Percentiles rank a stretch among this genome's conserved stretches.
Evolutionary conservation across 306 rosid genomes (phyloP).

Genomic region (Echinosophora koreensis): DNA sequence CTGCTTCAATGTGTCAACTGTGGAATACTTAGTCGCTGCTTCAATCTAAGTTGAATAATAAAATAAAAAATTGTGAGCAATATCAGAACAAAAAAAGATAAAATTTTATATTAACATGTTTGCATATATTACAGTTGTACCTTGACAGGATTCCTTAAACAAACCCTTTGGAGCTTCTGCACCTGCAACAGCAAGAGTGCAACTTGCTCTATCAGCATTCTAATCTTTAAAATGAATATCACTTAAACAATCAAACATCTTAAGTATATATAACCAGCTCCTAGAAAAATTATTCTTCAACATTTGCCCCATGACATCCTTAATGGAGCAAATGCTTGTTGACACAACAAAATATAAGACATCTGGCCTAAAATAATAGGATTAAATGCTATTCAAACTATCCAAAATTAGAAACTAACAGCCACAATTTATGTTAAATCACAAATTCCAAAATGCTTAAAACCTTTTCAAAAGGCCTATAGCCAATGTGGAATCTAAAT

Average conservation of each 20-base stretch:
- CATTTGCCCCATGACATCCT: constrained; percentile 20
- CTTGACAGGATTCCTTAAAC: constrained; percentile 93
- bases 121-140: constrained; percentile 48
- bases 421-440: constrained; percentile 7
- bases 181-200: constrained; percentile 64
- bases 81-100: constrained; percentile 1
- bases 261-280: constrained; percentile 17
- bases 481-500: not conserved
- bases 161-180: constrained; percentile 88
- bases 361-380: constrained; percentile 24
- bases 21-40: constrained; percentile 87
- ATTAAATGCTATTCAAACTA: constrained; percentile 2
- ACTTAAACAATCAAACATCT: constrained; percentile 19
- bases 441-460: not conserved
- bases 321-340: constrained; percentile 8
- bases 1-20: constrained; percentile 91
- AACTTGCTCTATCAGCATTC: constrained; percentile 43
- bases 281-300: not conserved
- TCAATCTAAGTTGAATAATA: constrained; percentile 70
- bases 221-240: constrained; percentile 25
- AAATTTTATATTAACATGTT: not conserved
- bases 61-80: constrained; percentile 24
- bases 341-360: not conserved
- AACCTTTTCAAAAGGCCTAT: not conserved
- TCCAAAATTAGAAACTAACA: constrained; percentile 4